phyloP scores from a whole-genome alignment of 495 filamentous ascomycete genomes.

The Penicilliopsis zonata region DNA sequence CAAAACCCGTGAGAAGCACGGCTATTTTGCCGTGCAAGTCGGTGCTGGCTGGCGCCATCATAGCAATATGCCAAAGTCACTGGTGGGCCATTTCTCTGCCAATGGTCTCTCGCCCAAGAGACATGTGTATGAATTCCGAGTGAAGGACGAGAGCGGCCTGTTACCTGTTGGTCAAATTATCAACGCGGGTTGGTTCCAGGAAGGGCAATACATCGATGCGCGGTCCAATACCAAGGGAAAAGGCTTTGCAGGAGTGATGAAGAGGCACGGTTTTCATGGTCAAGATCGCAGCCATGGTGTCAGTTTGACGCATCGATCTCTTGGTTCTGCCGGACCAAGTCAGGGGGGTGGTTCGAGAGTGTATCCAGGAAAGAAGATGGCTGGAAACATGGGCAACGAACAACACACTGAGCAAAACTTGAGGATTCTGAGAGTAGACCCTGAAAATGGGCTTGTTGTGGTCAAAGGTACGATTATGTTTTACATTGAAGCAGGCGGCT shows the following conservation, averaged over 20 bases:
- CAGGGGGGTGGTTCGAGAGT: slow-evolving; percentile 91
- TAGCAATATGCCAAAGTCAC: slow-evolving; percentile 61
- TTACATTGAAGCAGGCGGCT: neutral
- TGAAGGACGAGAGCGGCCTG: slow-evolving; percentile 59
- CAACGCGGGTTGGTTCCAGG: slow-evolving; percentile 72
- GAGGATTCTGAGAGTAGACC: slow-evolving; percentile 76
- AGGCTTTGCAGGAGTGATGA: slow-evolving; percentile 97
- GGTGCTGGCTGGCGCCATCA: slow-evolving; percentile 68
- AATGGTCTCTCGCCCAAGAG: slow-evolving; percentile 71
- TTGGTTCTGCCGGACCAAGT: slow-evolving; percentile 75
- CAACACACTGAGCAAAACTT: slow-evolving; percentile 81
- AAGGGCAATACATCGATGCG: slow-evolving; percentile 85
- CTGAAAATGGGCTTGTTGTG: slow-evolving; percentile 73
- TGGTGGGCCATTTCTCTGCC: slow-evolving; percentile 75
- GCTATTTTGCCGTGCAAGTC: slow-evolving; percentile 87
- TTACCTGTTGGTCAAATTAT: slow-evolving; percentile 60
- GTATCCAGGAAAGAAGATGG: slow-evolving; percentile 92
- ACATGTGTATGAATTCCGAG: slow-evolving; percentile 73
- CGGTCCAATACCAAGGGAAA: slow-evolving; percentile 66
- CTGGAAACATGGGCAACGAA: slow-evolving; percentile 84
- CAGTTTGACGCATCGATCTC: slow-evolving; percentile 77
- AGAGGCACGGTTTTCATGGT: slow-evolving; percentile 75
- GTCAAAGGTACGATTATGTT: slow-evolving; percentile 51
- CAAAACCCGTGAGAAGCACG: slow-evolving; percentile 70
- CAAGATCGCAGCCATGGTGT: slow-evolving; percentile 92